phyloP scores from a whole-genome alignment of 768 basidiomycete species.

The Leccinum broughii region DNA sequence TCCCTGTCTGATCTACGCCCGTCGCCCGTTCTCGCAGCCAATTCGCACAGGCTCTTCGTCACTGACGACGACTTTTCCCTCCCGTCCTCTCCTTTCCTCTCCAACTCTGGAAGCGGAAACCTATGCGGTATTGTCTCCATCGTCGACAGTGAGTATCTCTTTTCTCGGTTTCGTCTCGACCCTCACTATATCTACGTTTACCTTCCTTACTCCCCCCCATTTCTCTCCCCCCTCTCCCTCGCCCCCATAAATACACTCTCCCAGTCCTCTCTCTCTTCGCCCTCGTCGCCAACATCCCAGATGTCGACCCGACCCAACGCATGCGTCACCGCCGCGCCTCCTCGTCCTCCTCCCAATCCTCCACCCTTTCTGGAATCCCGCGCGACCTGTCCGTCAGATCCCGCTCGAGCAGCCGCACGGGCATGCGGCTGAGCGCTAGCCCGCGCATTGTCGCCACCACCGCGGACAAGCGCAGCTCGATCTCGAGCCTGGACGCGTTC shows the following conservation, averaged over 20 bases:
- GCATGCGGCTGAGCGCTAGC: constrained; percentile 35
- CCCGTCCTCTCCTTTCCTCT: constrained; percentile 49
- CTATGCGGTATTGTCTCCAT: constrained; percentile 79
- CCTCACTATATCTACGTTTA: neutral
- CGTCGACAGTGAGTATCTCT: constrained; percentile 67
- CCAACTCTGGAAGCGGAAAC: constrained; percentile 39
- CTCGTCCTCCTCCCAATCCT: constrained; percentile 61
- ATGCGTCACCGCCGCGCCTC: constrained; percentile 80
- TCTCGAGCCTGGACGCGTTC: constrained; percentile 33
- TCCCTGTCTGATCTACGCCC: constrained; percentile 6
- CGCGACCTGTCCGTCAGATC: constrained; percentile 39
- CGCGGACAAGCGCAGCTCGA: constrained; percentile 32
- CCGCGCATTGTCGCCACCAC: constrained; percentile 34
- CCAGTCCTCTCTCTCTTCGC: constrained; percentile 80
- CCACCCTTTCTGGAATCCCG: constrained; percentile 38
- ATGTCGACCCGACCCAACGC: constrained; percentile 77
- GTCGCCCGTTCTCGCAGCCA: constrained; percentile 46
- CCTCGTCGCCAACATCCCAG: constrained; percentile 65
- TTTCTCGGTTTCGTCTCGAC: neutral
- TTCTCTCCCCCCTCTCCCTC: neutral
- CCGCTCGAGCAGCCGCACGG: constrained; percentile 45
- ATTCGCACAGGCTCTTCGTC: constrained; percentile 78
- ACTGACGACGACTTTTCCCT: constrained; percentile 55
- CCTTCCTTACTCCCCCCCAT: neutral
- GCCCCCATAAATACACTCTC: neutral